Base-by-base conservation (phyloP, 179 eudicot genomes). In the Spinacia oleracea region DNA sequence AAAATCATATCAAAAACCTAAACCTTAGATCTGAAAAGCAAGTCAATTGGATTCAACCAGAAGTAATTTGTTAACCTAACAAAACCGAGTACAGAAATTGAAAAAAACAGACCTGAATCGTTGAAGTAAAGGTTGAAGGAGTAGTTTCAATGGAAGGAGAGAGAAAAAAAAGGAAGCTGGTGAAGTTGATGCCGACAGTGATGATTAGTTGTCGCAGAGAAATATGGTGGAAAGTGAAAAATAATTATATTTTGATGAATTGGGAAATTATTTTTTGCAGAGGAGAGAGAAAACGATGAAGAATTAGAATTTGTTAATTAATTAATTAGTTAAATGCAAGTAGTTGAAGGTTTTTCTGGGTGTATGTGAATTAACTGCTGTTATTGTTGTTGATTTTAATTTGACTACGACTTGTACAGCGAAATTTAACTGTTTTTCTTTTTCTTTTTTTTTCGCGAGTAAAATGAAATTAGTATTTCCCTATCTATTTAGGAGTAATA, bases 351-450 rank as follows among this genome's bases (percentile, higher is more conserved):
- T 53, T 79, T 73, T 38, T 38, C 40, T 75, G 60, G 40, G 23
- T 15, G 73, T 21, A 21, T 32, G 45, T 43, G 40, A 38, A 31
- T 46, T 4, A 59, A 42, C 6, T 72, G 20, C 23, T 23, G 29
- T 12, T 48, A 42, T 1, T 72, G 20, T 15, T 23, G 29, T 12
- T 48, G 78, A 32, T 66, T 75, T 23, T 73, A 18, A 48, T 67
- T 81, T 29, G 80, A 75, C 53, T 77, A 83, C 63, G 74, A 63
- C 76, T 53, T 21, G 74, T 80, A 83, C 83, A 83, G 83, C 85
- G 77, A 60, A 73, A 77, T 53, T 66, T 73, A 70, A 75, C 78
- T 83, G 85, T 77, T 29, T 50, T 70, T 23, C n/a, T 2, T 4
- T 48, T 29, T 25, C 9, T 9, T 25, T 23, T 27, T 59, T n/a